Evolutionary conservation across 495 filamentous ascomycete genomes (phyloP).

Genomic region (Aspergillus saccharolyticus): DNA sequence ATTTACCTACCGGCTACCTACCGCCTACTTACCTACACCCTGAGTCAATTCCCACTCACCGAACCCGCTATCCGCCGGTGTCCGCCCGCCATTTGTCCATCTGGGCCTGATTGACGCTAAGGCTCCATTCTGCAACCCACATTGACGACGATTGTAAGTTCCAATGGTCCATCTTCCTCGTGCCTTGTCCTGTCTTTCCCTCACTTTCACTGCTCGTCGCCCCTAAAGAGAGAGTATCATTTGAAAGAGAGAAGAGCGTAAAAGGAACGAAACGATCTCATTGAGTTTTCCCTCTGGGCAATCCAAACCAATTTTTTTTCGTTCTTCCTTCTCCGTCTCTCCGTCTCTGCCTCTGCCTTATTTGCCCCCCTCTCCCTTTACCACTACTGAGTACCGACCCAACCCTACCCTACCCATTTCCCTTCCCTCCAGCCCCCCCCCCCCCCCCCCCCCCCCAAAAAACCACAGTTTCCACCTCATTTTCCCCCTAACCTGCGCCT

Average conservation of each 20-base stretch:
- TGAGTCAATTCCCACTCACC: background rate
- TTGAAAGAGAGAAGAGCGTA: background rate
- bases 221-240: background rate
- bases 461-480: conserved; percentile 1
- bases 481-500: background rate
- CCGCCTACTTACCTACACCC: too few relatives aligned
- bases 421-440: conserved; percentile 1
- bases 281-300: background rate
- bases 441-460: too few relatives aligned
- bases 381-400: background rate
- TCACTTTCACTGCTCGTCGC: background rate
- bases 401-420: too few relatives aligned
- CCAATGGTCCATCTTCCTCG: too few relatives aligned
- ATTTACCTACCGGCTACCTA: background rate
- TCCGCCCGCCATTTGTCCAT: conserved; percentile 5
- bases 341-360: background rate
- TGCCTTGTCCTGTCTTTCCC: background rate
- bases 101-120: conserved; percentile 4
- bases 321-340: background rate
- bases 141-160: conserved; percentile 4
- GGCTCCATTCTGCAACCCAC: conserved; percentile 4
- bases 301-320: background rate
- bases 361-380: conserved; percentile 7
- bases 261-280: background rate
- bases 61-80: conserved; percentile 5